phyloP scores from a whole-genome alignment of 805 yeast species.

The Yueomyces sinensis region DNA sequence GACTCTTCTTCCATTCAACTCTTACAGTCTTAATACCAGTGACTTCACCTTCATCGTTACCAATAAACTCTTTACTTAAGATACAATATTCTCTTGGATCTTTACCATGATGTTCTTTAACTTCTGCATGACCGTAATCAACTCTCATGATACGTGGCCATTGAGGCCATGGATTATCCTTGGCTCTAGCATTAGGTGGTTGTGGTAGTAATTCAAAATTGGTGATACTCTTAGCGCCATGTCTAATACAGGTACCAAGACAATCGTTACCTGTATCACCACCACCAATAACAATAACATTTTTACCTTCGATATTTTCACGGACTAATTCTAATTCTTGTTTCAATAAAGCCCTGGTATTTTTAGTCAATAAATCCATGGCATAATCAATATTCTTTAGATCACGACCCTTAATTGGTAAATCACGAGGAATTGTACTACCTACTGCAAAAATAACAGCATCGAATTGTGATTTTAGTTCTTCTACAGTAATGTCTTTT shows the following conservation, averaged over 20 bases:
- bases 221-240: slow-evolving; percentile 87
- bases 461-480: slow-evolving; percentile 50
- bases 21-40: slow-evolving; percentile 92
- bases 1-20: slow-evolving; percentile 96
- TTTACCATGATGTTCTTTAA: slow-evolving; percentile 84
- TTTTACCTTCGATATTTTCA: slow-evolving; percentile 62
- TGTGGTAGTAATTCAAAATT: slow-evolving; percentile 91
- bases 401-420: slow-evolving; percentile 88
- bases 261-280: slow-evolving; percentile 99
- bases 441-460: slow-evolving; percentile 91
- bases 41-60: slow-evolving; percentile 89
- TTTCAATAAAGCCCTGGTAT: slow-evolving; percentile 81
- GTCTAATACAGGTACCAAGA: slow-evolving; percentile 93
- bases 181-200: slow-evolving; percentile 76
- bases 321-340: slow-evolving; percentile 68
- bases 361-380: slow-evolving; percentile 77
- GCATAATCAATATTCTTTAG: slow-evolving; percentile 86
- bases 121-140: slow-evolving; percentile 96
- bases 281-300: slow-evolving; percentile 96
- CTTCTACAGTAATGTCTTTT: slow-evolving; percentile 62
- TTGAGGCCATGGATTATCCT: slow-evolving; percentile 99
- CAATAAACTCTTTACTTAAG: slow-evolving; percentile 88
- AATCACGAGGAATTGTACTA: slow-evolving; percentile 91
- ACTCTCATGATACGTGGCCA: slow-evolving; percentile 98
- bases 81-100: slow-evolving; percentile 97